These are phyloP conservation scores for Suillus discolor DNA, from an alignment of 768 basidiomycete species.

Conservation along the genomic window DNA sequence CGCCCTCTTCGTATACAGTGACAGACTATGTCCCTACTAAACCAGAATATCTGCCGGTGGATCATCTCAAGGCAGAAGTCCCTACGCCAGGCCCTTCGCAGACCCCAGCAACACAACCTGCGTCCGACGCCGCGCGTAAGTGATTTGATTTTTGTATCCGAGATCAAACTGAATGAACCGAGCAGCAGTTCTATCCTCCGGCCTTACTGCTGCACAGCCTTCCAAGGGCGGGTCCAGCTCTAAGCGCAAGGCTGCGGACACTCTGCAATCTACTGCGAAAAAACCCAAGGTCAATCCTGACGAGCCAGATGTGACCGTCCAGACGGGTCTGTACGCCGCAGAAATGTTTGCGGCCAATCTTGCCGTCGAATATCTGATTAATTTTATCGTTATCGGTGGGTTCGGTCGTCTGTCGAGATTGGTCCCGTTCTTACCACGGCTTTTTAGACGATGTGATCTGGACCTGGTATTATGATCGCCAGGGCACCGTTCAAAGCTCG, in stretches of 20 bases:
- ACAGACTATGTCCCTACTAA: not conserved
- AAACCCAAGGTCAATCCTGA: not conserved
- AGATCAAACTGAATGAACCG: not conserved
- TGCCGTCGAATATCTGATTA: not conserved
- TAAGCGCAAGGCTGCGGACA: not conserved
- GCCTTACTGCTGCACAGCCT: no score
- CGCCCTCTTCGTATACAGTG: not conserved
- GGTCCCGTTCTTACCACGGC: not conserved
- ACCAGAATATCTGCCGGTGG: not conserved
- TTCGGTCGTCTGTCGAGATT: not conserved
- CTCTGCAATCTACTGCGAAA: not conserved
- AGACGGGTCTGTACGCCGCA: not conserved
- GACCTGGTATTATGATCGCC: slow-evolving; percentile 6
- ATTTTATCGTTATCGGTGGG: not conserved
- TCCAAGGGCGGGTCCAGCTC: not conserved
- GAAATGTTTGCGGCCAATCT: not conserved
- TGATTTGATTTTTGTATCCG: not conserved
- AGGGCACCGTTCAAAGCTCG: not conserved
- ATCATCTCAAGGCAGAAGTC: not conserved
- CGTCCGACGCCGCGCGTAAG: not conserved
- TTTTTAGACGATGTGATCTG: slow-evolving; percentile 3
- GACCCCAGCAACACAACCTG: not conserved
- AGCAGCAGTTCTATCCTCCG: not conserved
- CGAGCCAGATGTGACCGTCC: not conserved
- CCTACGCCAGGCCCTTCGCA: not conserved